A percentile compares a stretch with the other conserved stretches of the same genome.
Conservation (phyloP, 257 asterid species). For the Asclepias syriaca region DNA sequence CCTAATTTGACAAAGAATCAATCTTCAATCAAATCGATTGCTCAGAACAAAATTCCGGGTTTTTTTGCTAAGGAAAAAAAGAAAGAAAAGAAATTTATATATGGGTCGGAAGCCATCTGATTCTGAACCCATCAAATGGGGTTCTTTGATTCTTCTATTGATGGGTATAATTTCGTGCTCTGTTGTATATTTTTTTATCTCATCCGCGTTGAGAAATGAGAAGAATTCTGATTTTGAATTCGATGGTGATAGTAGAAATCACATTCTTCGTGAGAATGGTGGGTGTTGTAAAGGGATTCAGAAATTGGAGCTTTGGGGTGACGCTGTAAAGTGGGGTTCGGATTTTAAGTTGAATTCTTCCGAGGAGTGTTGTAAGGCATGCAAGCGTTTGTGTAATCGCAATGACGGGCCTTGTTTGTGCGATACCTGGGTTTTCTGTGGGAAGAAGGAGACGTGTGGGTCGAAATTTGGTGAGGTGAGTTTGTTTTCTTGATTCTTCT, state of each 20-base stretch:
- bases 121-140: slow-evolving; percentile 56
- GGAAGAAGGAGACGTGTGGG: slow-evolving; percentile 69
- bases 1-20: slow-evolving; percentile 13
- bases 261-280: slow-evolving; percentile 22
- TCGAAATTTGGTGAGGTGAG: slow-evolving; percentile 80
- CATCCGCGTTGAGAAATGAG: slow-evolving; percentile 38
- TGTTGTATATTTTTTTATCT: slow-evolving; percentile 58
- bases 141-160: slow-evolving; percentile 47
- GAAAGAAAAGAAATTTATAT: no score
- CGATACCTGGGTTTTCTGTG: slow-evolving; percentile 94
- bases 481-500: slow-evolving; percentile 3
- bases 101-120: slow-evolving; percentile 85
- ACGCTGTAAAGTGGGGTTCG: slow-evolving; percentile 91
- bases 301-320: slow-evolving; percentile 84
- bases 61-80: slow-evolving; percentile 15
- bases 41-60: slow-evolving; percentile 25
- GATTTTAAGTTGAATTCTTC: slow-evolving; percentile 81
- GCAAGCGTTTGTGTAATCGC: slow-evolving; percentile 73
- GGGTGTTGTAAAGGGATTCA: slow-evolving; percentile 74
- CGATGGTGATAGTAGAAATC: slow-evolving; percentile 18
- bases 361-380: slow-evolving; percentile 66
- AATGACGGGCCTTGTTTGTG: slow-evolving; percentile 87
- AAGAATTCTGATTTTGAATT: slow-evolving; percentile 21
- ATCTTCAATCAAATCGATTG: slow-evolving; percentile 1
- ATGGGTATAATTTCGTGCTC: slow-evolving; percentile 73